Evolutionary conservation across 805 yeast genomes (phyloP), one percentile per base, ranked within the genome.

Genomic region (Pichia californica): DNA sequence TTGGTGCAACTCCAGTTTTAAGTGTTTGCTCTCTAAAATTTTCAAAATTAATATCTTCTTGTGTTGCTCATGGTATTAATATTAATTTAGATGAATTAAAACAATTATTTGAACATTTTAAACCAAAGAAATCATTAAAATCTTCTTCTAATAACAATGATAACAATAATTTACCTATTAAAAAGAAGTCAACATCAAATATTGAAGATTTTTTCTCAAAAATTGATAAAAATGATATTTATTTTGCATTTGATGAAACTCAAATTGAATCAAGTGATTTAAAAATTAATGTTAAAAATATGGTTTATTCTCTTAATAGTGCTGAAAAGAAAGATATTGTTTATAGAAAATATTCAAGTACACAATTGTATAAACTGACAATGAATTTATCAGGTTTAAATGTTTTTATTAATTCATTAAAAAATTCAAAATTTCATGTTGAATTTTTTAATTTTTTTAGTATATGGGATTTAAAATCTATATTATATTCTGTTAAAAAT

Each of bases 401-500:
- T 11, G 28, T 51, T 13, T 19, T 13, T 20, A 27, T 41, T 5
- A 11, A 27, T 3, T 3, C 11, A 5, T 29, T 49, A 4, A 30
- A 40, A 27, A 14, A 36, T 13, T 34, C 47, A 7, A 43, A 20
- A 27, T 23, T 45, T 3, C 45, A 37, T 13, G 14, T 48, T 7
- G 53, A 51, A 29, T 52, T 52, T 32, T 31, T 48, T 9, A 52
- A 51, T 19, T 30, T 48, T 37, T 41, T 51, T 18, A 45, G 46
- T 33, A 33, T 49, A 16, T 34, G 41, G 37, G 50, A 51, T 33
- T 27, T 45, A 3, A 32, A 35, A 33, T 30, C 44, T 8, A 30
- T 44, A 21, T 18, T 47, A 14, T 34, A 30, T 15, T 41, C 47
- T 7, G 21, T 45, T 9, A 28, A 38, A 15, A 38, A 49, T 20